Percentiles rank a stretch among this genome's conserved stretches.
Conservation (phyloP, 371 early-diverging fungal species). For the Fennellomyces sp. region DNA sequence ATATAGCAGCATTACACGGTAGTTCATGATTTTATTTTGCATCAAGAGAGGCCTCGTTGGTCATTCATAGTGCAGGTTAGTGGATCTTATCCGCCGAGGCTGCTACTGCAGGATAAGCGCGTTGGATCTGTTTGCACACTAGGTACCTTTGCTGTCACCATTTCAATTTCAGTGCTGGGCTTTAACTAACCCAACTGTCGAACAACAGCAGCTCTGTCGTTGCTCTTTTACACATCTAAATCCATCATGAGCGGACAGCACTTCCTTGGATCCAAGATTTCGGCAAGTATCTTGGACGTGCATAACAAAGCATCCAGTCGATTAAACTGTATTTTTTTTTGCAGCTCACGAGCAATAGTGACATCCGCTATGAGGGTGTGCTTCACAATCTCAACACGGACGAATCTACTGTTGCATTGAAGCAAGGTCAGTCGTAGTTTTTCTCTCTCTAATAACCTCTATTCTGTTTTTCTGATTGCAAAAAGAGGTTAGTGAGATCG, state of each 20-base stretch:
- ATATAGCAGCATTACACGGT: no score
- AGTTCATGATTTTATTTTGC: no score
- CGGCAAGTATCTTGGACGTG: slow-evolving; percentile 28
- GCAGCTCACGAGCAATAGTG: slow-evolving; percentile 84
- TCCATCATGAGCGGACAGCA: slow-evolving; percentile 63
- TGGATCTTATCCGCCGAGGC: no score
- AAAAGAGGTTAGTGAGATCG: slow-evolving; percentile 86
- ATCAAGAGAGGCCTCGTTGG: no score
- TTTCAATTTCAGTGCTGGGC: no score
- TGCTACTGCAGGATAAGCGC: no score
- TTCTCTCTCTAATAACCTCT: not conserved
- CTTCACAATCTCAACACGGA: slow-evolving; percentile 86
- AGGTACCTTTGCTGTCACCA: no score
- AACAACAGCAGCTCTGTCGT: not conserved
- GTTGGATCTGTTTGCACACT: no score
- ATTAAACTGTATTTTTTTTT: not conserved
- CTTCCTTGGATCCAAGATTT: slow-evolving; percentile 78
- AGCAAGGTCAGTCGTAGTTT: slow-evolving; percentile 65
- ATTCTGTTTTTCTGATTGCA: no score
- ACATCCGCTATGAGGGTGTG: slow-evolving; percentile 91
- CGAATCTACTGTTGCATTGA: slow-evolving; percentile 91
- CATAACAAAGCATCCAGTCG: not conserved
- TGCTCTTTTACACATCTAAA: slow-evolving; percentile 4
- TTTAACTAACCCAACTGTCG: no score
- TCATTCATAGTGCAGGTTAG: no score